Evolutionary conservation across 805 yeast genomes (phyloP), one percentile per base, ranked within the genome.

Genomic region (Torulaspora quercuum): DNA sequence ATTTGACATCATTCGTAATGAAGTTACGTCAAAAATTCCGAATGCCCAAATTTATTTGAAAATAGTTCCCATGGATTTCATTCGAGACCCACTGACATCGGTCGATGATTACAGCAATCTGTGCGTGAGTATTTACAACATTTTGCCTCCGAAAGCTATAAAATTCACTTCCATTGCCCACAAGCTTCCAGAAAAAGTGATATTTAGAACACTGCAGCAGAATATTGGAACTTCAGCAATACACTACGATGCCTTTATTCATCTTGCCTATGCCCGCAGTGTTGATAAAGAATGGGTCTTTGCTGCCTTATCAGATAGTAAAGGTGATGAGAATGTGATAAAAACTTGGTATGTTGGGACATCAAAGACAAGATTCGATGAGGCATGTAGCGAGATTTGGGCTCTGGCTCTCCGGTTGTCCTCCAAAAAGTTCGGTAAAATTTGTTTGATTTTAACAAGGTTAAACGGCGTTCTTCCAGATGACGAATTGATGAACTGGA

Each of bases 261-360:
- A 92, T 55, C 69, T 92, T 7, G 87, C 95, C 1, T 90, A 89
- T 51, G 86, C 87, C 19, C 60, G 95, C 35, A 82, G 95, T 0
- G 67, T 75, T 3, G 95, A 89, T 57, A 78, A 78, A 42, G 77
- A 76, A 37, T 90, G 96, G 95, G 70, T 87, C 28, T 76, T 80
- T 14, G 94, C 86, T 0, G 81, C 94, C 0, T 87, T 97, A 94
- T 71, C 92, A 0, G 95, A 90, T 52, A 90, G 89, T 32, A 72
- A 73, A 55, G 95, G 95, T 0, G 67, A 68, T 3, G 69, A 76
- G 8, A 73, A 79, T 11, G 70, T 68, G 29, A 72, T 80, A 0
- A 80, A 76, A 46, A 72, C 87, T 0, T 83, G 90, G 89, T 71
- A 69, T 48, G 70, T 53, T 55, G 62, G 63, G 35, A 50, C 48